phyloP scores from a whole-genome alignment of 2,329 filamentous ascomycete species.

The Xylariaceae sp. region DNA sequence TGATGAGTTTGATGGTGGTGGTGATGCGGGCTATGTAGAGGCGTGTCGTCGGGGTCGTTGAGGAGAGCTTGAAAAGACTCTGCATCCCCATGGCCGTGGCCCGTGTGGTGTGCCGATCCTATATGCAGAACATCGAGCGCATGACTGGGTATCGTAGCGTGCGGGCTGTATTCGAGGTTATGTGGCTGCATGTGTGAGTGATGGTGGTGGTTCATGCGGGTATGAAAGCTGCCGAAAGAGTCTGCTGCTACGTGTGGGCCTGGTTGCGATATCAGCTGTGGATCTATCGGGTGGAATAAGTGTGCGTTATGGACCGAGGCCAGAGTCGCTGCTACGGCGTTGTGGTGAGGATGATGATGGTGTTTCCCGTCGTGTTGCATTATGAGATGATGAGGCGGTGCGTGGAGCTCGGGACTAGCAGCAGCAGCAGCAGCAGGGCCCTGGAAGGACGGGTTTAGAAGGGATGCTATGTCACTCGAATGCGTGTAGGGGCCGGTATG shows the following conservation, averaged over 20 bases:
- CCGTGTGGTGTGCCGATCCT: neutral
- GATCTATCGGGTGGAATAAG: conserved; percentile 52
- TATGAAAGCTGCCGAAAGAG: conserved; percentile 8
- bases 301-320: conserved; percentile 29
- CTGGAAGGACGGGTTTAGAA: conserved; percentile 32
- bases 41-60: conserved; percentile 38
- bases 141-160: conserved; percentile 11
- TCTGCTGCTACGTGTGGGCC: conserved; percentile 18
- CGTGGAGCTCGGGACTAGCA: conserved; percentile 24
- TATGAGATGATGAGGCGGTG: conserved; percentile 23
- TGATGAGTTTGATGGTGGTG: conserved; percentile 12
- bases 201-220: conserved; percentile 16
- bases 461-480: conserved; percentile 43
- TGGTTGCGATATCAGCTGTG: conserved; percentile 50
- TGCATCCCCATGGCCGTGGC: conserved; percentile 31
- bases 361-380: conserved; percentile 30
- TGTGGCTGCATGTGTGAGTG: conserved; percentile 19
- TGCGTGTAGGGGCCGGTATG: conserved; percentile 40
- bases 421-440: no score
- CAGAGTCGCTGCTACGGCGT: conserved; percentile 20
- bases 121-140: conserved; percentile 1
- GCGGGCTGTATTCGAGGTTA: conserved; percentile 20
- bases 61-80: conserved; percentile 50
- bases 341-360: conserved; percentile 17
- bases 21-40: conserved; percentile 20